Conservation (phyloP, 139 green algal genomes). For the Coelastrella sp. region DNA sequence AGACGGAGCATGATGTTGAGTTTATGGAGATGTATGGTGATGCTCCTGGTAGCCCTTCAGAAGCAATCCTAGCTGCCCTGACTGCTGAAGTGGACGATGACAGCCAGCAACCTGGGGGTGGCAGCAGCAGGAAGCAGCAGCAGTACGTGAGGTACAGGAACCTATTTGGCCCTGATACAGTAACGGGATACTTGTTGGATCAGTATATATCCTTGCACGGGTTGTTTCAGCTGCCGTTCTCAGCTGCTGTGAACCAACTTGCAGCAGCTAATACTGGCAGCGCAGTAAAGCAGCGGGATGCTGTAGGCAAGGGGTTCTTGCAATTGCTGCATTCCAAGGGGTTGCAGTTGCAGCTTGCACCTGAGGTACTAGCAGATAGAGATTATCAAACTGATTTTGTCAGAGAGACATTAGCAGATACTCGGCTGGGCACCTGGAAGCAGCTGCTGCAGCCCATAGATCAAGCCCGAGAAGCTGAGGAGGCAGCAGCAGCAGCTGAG, state of each 20-base stretch:
- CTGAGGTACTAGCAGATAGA: background rate
- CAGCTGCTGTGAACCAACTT: background rate
- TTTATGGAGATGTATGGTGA: background rate
- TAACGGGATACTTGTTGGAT: background rate
- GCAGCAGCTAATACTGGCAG: background rate
- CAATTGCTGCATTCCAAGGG: background rate
- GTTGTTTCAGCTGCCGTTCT: background rate
- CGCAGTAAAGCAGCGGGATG: background rate
- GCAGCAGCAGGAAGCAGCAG: background rate
- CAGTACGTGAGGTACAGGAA: background rate
- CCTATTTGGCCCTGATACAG: background rate
- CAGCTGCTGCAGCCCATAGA: background rate
- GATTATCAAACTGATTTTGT: background rate
- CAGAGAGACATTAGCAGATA: background rate
- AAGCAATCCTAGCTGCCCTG: background rate
- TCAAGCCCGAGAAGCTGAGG: background rate
- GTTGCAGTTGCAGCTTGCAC: background rate
- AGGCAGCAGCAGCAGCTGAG: conserved; percentile 4
- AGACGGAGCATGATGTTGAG: background rate
- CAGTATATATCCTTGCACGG: background rate
- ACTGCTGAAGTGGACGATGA: background rate
- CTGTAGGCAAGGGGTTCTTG: background rate
- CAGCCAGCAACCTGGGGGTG: background rate
- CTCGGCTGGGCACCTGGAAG: background rate
- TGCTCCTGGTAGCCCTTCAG: background rate